phyloP scores from a whole-genome alignment of 1,284 basidiomycete species.

The Apiotrichum siamense region DNA sequence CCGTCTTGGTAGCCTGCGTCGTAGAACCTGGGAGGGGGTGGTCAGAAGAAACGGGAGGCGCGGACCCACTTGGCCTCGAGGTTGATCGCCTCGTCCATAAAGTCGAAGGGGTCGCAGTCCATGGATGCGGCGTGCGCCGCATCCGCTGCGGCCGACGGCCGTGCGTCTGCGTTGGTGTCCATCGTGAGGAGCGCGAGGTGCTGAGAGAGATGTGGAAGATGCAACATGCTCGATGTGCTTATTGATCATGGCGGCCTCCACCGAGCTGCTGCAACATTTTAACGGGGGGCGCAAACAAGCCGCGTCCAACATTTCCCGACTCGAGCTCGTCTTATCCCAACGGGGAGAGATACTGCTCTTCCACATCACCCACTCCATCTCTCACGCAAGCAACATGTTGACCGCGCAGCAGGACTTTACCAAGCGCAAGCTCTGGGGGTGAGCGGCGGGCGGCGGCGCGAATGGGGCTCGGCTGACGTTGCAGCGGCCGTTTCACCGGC shows the following conservation, averaged over 20 bases:
- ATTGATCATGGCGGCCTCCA: too few species aligned
- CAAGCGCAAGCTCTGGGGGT: constrained; percentile 48
- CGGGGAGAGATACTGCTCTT: background rate
- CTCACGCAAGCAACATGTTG: constrained; percentile 15
- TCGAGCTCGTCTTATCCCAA: too few species aligned
- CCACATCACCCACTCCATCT: background rate
- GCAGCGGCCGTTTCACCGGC: constrained; percentile 18
- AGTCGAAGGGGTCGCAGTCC: constrained; percentile 9
- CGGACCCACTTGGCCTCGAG: constrained; percentile 15
- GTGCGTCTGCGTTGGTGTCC: too few species aligned
- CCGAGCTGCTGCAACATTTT: too few species aligned
- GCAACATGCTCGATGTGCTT: too few species aligned
- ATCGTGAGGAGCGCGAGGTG: too few species aligned
- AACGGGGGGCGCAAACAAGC: too few species aligned
- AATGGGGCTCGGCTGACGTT: constrained; percentile 7
- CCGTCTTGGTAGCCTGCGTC: constrained; percentile 70
- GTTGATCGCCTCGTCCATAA: constrained; percentile 13
- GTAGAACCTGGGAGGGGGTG: constrained; percentile 60
- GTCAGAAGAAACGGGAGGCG: background rate
- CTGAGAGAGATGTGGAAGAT: too few species aligned
- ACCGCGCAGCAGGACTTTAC: constrained; percentile 40
- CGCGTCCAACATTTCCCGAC: too few species aligned
- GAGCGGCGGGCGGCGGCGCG: constrained; percentile 12
- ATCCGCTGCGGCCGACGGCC: background rate
- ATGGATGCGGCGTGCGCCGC: too few species aligned